These are phyloP conservation scores for Solanum paucissectum DNA, from an alignment of 257 asterid species.

Conservation along the genomic window DNA sequence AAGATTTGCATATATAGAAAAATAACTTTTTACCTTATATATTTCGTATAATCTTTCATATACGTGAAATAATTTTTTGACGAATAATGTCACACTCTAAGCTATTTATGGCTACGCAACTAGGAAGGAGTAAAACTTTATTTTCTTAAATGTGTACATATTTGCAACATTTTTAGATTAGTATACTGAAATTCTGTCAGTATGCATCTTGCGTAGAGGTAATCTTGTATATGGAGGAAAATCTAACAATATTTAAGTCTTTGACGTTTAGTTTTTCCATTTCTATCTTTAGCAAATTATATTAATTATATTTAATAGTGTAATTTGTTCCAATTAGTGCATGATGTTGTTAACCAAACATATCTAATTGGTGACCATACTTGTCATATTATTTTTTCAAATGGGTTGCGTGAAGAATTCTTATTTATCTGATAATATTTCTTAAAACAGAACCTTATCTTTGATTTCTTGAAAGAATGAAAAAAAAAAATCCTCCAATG, in stretches of 20 bases:
- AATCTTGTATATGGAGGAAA: no score
- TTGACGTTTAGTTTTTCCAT: neutral
- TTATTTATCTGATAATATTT: neutral
- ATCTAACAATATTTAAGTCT: no score
- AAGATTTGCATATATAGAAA: neutral
- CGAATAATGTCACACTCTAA: neutral
- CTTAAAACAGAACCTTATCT: neutral
- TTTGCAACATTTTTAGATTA: neutral
- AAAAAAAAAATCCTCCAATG: neutral
- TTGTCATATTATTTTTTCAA: neutral
- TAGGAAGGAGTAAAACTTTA: neutral
- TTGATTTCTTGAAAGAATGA: neutral
- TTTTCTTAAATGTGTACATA: neutral
- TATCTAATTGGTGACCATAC: neutral
- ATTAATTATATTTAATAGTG: neutral
- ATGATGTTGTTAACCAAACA: conserved; percentile 2
- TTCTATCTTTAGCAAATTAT: neutral
- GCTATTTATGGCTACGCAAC: neutral
- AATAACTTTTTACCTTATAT: no score
- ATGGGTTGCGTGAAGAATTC: neutral
- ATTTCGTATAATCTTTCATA: no score
- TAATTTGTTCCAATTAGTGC: neutral
- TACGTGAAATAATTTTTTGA: no score
- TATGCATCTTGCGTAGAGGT: neutral
- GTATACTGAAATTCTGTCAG: neutral